Conservation (phyloP, 352 stramenopile species). For the Globisporangium solare region DNA sequence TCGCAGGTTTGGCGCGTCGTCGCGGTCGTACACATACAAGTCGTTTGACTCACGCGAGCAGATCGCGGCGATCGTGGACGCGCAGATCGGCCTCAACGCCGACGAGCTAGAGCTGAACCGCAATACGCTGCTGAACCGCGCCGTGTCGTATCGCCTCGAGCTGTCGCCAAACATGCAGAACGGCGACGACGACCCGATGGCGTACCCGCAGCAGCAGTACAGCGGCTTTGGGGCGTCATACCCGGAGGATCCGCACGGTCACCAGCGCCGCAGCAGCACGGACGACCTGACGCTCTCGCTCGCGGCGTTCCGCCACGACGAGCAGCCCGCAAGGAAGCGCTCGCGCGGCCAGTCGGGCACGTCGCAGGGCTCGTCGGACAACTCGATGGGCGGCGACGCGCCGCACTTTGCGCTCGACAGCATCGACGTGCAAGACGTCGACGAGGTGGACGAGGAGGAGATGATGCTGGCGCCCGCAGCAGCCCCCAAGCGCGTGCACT, state of each 20-base stretch:
- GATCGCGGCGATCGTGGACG: constrained; percentile 56
- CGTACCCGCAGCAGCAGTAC: constrained; percentile 17
- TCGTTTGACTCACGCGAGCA: constrained; percentile 72
- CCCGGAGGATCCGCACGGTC: constrained; percentile 18
- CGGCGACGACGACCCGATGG: constrained; percentile 36
- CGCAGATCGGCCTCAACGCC: constrained; percentile 40
- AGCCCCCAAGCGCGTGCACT: constrained; percentile 17
- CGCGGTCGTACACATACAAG: constrained; percentile 79
- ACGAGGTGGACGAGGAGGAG: background rate
- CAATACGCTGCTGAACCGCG: constrained; percentile 80
- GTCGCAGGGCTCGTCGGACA: constrained; percentile 46
- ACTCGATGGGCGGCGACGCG: constrained; percentile 20
- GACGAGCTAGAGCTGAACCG: constrained; percentile 64
- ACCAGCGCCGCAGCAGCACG: constrained; percentile 17
- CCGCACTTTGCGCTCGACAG: constrained; percentile 3
- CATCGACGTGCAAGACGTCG: constrained; percentile 6
- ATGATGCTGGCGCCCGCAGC: background rate
- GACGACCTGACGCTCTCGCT: constrained; percentile 30
- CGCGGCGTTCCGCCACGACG: constrained; percentile 15
- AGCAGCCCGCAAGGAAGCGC: constrained; percentile 30
- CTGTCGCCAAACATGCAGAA: constrained; percentile 47
- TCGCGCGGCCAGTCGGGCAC: constrained; percentile 49
- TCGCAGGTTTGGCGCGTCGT: constrained; percentile 65
- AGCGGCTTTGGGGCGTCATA: too few relatives aligned
- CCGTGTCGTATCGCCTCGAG: constrained; percentile 72